A percentile compares a stretch with the other conserved stretches of the same genome.
These are phyloP conservation scores for Chaetomium strumarium DNA, from an alignment of 2,329 filamentous ascomycete species.

Conservation along the genomic window DNA sequence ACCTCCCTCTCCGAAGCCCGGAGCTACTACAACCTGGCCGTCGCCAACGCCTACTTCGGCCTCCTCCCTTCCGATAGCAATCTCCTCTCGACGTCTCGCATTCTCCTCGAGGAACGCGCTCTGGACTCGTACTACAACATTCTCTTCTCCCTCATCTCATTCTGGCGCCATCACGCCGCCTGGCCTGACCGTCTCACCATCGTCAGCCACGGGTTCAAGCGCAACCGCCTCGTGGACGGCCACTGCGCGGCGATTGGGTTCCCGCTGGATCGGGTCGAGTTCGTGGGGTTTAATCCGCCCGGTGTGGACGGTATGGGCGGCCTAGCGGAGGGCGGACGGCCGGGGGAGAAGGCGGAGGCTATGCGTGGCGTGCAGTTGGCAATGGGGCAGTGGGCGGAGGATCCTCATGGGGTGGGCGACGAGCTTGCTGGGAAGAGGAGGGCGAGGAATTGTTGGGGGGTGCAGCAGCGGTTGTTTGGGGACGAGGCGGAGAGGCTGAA, in stretches of 20 bases:
- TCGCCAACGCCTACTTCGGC: constrained; percentile 41
- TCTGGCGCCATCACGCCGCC: constrained; percentile 43
- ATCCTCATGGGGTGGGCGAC: constrained; percentile 46
- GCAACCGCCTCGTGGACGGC: constrained; percentile 52
- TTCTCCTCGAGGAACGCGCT: constrained; percentile 62
- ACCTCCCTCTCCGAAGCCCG: constrained; percentile 54
- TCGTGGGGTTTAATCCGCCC: constrained; percentile 61
- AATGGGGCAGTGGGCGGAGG: constrained; percentile 43
- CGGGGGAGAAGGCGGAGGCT: constrained; percentile 33
- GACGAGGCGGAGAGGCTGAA: constrained; percentile 28
- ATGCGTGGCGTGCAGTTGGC: constrained; percentile 40
- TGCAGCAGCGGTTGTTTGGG: constrained; percentile 41
- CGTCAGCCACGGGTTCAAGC: constrained; percentile 66
- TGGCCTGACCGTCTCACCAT: constrained; percentile 59
- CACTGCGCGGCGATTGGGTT: constrained; percentile 61
- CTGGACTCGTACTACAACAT: constrained; percentile 85
- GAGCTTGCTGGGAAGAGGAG: constrained; percentile 43
- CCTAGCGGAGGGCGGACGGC: constrained; percentile 10
- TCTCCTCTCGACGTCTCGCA: constrained; percentile 26
- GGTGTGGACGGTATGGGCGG: constrained; percentile 31
- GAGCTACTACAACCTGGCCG: constrained; percentile 54
- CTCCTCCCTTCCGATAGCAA: constrained; percentile 26
- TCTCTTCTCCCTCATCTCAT: constrained; percentile 61
- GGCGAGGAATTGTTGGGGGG: constrained; percentile 44
- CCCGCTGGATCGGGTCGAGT: constrained; percentile 39